Base-by-base conservation (phyloP, 1,284 basidiomycete genomes). In the Boletellus deceptivus region DNA sequence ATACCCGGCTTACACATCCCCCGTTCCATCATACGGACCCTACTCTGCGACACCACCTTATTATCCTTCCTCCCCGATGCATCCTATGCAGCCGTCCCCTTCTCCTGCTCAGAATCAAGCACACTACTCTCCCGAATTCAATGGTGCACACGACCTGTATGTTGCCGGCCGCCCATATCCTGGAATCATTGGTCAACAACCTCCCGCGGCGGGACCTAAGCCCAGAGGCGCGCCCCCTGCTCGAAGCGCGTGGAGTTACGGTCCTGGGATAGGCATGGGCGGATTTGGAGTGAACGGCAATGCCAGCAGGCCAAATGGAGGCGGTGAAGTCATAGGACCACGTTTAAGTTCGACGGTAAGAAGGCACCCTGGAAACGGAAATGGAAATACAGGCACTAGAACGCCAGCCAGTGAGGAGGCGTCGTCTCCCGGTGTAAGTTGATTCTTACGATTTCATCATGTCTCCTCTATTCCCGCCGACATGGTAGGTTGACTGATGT, bases 351-450 rank as follows among this genome's bases (percentile, higher is more conserved):
- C 65, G 36, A 66, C 70, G 45, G 71, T 73, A 59, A 75, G 84
- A 59, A 73, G 80, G 58, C 72, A 74, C 29, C 78, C 81, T 34
- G 79, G 75, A 55, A 73, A 61, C 45, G 70, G 72, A 45, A 77
- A 75, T 57, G 75, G 75, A 42, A 81, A 74, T 57, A 70, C 74
- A 46, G 76, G 78, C 24, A 75, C 80, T 52, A 77, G 80, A 54
- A 83, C 86, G 18, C 81, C 83, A 27, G 70, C 69, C 36, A 79
- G 79, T 48, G 89, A 91, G 63, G 89, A 91, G 56, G 80, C 80
- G 31, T 80, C 84, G 14, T 89, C 87, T 31, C 82, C 79, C 50
- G 75, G 85, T 50, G 89, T 90, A 67, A 79, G 88, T 75, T 39
- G 44, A 40, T 49, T 49, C 42, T 59, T 39, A 46, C n/a, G 42